phyloP scores from a whole-genome alignment of 1,284 basidiomycete species.

The Takashimella koratensis region DNA sequence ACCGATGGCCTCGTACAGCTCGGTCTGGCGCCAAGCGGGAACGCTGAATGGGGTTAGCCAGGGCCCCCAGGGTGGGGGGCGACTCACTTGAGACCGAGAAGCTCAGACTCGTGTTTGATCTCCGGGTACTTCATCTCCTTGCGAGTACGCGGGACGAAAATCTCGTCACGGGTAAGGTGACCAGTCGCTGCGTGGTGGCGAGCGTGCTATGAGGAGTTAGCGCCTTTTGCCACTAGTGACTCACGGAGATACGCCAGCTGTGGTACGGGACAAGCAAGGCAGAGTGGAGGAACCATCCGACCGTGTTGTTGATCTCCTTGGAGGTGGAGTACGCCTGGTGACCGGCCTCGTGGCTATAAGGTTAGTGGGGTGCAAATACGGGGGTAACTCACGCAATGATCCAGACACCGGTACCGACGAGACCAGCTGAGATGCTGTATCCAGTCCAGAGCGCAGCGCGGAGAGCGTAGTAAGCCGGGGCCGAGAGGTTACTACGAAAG shows the following conservation, averaged over 20 bases:
- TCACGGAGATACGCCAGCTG: constrained; percentile 94
- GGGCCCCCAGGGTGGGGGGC: not conserved
- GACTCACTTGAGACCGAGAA: constrained; percentile 54
- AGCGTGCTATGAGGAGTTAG: too few relatives aligned
- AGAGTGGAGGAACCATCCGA: constrained; percentile 93
- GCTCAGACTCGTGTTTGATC: constrained; percentile 59
- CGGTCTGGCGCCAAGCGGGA: constrained; percentile 66
- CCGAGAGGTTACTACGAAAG: constrained; percentile 55
- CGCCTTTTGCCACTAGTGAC: too few relatives aligned
- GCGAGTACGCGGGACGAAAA: constrained; percentile 89
- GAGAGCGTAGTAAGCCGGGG: constrained; percentile 61
- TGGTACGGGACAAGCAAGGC: constrained; percentile 94
- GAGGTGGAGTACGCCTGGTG: constrained; percentile 97
- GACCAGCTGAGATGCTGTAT: constrained; percentile 78
- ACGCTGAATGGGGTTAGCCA: constrained; percentile 48
- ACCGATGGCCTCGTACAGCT: constrained; percentile 81
- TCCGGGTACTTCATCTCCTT: constrained; percentile 65
- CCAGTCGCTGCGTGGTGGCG: constrained; percentile 95
- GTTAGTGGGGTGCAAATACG: constrained; percentile 13
- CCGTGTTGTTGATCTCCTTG: constrained; percentile 87
- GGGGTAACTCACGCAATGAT: too few relatives aligned
- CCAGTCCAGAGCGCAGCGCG: constrained; percentile 70
- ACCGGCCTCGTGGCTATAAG: constrained; percentile 73
- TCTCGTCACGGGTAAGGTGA: constrained; percentile 94
- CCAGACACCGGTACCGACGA: constrained; percentile 92